A percentile compares a stretch with the other conserved stretches of the same genome.
These are phyloP conservation scores for Aspergillus baeticus DNA, from an alignment of 495 filamentous ascomycete species.

Conservation along the genomic window DNA sequence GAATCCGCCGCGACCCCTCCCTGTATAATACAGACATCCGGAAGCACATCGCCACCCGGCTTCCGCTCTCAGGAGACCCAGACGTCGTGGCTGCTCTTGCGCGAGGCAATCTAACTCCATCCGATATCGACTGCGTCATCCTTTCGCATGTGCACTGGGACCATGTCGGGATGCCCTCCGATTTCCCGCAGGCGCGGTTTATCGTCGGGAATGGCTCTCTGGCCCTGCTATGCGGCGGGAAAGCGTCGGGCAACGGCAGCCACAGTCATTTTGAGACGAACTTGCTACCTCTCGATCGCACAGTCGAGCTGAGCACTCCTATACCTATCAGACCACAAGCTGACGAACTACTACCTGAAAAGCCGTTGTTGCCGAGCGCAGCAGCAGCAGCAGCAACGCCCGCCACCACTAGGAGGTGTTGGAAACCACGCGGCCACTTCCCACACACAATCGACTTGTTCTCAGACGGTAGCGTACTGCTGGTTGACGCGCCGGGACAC, in stretches of 20 bases:
- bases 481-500: slow-evolving; percentile 48
- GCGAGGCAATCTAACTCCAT: slow-evolving; percentile 25
- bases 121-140: slow-evolving; percentile 41
- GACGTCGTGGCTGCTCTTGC: slow-evolving; percentile 33
- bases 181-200: slow-evolving; percentile 34
- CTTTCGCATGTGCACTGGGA: slow-evolving; percentile 46
- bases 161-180: slow-evolving; percentile 39
- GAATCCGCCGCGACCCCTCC: slow-evolving; percentile 29
- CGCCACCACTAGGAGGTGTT: too few species aligned
- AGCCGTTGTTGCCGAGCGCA: neutral
- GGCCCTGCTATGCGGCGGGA: slow-evolving; percentile 24
- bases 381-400: too few species aligned
- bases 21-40: slow-evolving; percentile 33
- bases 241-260: slow-evolving; percentile 24
- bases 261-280: slow-evolving; percentile 38
- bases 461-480: slow-evolving; percentile 32
- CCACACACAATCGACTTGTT: slow-evolving; percentile 42
- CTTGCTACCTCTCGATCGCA: slow-evolving; percentile 31
- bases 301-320: slow-evolving; percentile 29
- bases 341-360: neutral
- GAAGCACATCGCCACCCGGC: slow-evolving; percentile 31
- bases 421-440: slow-evolving; percentile 9
- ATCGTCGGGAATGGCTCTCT: slow-evolving; percentile 37
- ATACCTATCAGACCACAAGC: too few species aligned
- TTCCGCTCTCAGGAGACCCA: slow-evolving; percentile 31